Conservation (phyloP, 345 rosid species). For the Isatis tinctoria region DNA sequence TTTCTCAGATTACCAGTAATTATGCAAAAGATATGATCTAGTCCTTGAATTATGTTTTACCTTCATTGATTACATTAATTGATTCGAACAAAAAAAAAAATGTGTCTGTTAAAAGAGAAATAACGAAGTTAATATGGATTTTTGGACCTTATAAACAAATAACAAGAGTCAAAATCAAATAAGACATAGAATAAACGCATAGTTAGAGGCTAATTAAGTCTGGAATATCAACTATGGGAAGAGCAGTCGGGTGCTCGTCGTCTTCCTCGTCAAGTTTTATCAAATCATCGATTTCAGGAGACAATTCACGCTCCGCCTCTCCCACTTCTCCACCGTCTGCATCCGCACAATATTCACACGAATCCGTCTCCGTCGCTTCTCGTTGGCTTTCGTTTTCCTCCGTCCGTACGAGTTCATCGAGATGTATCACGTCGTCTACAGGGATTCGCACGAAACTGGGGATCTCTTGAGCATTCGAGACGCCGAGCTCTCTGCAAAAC, state of each 20-base stretch:
- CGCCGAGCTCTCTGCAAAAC: constrained; percentile 47
- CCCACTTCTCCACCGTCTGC: neutral
- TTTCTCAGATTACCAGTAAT: neutral
- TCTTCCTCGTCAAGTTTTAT: neutral
- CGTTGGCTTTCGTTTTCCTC: neutral
- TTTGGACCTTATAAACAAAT: neutral
- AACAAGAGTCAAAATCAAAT: neutral
- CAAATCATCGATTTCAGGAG: constrained; percentile 13
- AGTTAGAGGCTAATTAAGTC: constrained; percentile 32
- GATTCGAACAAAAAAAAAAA: neutral
- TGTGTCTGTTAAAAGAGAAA: neutral
- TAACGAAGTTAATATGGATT: neutral
- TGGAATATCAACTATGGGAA: constrained; percentile 13
- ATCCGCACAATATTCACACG: neutral
- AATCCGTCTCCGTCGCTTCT: neutral
- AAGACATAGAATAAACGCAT: neutral
- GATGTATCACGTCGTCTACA: constrained; percentile 42
- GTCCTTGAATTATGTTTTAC: neutral
- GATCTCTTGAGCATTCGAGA: constrained; percentile 48
- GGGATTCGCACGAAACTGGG: constrained; percentile 44
- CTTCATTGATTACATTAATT: neutral
- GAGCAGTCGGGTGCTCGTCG: neutral
- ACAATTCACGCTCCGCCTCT: neutral
- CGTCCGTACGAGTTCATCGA: constrained; percentile 43
- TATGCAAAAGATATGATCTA: neutral